Evolutionary conservation across 78 protist species (phyloP).

Genomic region (Reticulomyxa filosa): DNA sequence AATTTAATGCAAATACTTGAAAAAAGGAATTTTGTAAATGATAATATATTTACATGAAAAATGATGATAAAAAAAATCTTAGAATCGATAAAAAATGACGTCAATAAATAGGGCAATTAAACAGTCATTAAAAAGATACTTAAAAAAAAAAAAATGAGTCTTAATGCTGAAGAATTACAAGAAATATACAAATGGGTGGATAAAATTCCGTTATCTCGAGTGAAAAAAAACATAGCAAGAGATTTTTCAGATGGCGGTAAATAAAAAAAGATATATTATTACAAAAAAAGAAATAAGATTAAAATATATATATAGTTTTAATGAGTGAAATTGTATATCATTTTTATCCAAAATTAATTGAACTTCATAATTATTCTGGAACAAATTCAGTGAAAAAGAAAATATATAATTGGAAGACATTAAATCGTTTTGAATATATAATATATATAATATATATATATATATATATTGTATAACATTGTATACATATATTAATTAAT

Average conservation of each 20-base stretch:
- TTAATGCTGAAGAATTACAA: constrained; percentile 31
- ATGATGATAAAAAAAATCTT: too few species aligned
- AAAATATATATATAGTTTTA: background rate
- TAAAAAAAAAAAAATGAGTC: too few species aligned
- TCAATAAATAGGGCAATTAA: too few species aligned
- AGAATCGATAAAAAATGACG: too few species aligned
- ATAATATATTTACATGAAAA: too few species aligned
- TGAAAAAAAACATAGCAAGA: constrained; percentile 49
- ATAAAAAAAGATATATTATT: background rate
- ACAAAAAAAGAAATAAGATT: background rate
- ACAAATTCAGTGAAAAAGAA: constrained; percentile 21
- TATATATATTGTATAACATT: too few species aligned
- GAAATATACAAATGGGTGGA: constrained; percentile 43
- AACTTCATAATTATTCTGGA: constrained; percentile 48
- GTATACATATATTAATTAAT: too few species aligned
- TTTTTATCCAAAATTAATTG: constrained; percentile 24
- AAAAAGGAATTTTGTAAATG: too few species aligned
- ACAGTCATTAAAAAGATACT: too few species aligned
- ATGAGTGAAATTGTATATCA: constrained; percentile 30
- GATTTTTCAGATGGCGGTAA: constrained; percentile 51
- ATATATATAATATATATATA: too few species aligned
- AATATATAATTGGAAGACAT: constrained; percentile 38
- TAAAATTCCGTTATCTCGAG: constrained; percentile 38
- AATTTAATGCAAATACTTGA: too few species aligned
- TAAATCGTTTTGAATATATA: too few species aligned